Conservation (phyloP, 176 grass and related monocot genomes). For the Oryza brachyantha region DNA sequence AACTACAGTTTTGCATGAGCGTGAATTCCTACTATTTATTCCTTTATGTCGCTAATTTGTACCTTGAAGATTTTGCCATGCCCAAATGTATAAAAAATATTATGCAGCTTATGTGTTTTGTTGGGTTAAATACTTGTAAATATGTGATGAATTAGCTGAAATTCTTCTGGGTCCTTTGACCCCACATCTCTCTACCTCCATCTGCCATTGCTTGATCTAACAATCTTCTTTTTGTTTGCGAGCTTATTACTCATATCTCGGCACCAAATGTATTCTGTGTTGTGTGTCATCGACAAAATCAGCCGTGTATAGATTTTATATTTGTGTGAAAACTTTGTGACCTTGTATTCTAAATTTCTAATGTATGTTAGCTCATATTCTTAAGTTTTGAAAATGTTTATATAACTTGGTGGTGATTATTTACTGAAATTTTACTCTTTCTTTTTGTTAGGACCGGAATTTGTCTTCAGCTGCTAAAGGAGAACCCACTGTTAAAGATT, state of each 20-base stretch:
- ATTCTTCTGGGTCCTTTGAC: not conserved
- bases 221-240: not conserved
- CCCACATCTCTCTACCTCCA: not conserved
- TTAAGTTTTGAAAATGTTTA: not conserved
- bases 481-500: not conserved
- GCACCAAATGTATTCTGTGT: not conserved
- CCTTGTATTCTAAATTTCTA: not conserved
- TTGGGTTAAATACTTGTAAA: not conserved
- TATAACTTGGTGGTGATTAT: not conserved
- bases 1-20: not conserved
- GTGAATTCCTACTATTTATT: not conserved
- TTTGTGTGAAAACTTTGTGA: not conserved
- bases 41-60: not conserved
- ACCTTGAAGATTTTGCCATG: not conserved
- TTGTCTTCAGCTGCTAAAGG: not conserved
- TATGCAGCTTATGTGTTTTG: not conserved
- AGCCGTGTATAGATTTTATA: not conserved
- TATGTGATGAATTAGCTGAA: not conserved
- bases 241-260: not conserved
- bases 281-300: not conserved
- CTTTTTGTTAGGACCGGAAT: not conserved
- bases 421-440: not conserved
- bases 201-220: not conserved
- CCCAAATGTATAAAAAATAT: not conserved
- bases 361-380: not conserved